These are phyloP conservation scores for Salix purpurea DNA, from an alignment of 345 rosid species.

Conservation along the genomic window DNA sequence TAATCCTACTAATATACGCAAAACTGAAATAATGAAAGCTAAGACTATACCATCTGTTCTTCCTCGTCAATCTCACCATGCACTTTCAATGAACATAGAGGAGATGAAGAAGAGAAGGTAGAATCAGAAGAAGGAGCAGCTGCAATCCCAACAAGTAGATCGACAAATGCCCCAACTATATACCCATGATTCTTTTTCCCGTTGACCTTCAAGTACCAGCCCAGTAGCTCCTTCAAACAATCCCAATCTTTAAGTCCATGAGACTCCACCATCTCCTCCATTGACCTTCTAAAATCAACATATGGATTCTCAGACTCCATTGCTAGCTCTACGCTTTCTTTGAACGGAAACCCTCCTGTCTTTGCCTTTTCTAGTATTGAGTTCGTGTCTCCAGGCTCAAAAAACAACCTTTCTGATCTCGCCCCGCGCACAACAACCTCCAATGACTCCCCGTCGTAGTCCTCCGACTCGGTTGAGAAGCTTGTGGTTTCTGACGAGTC, in stretches of 20 bases:
- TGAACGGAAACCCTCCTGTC: conserved; percentile 30
- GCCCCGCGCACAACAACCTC: conserved; percentile 55
- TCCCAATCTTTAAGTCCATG: conserved; percentile 71
- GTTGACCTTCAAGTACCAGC: conserved; percentile 74
- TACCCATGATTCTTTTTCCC: conserved; percentile 64
- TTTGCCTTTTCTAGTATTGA: conserved; percentile 57
- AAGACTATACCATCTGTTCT: background rate
- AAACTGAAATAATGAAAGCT: background rate
- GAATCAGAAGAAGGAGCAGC: conserved; percentile 23
- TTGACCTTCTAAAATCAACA: conserved; percentile 67
- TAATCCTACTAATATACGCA: conserved; percentile 20
- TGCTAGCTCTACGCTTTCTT: conserved; percentile 55
- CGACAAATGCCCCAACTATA: conserved; percentile 74
- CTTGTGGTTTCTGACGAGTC: conserved; percentile 37
- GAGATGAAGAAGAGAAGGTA: conserved; percentile 42
- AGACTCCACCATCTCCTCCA: conserved; percentile 87
- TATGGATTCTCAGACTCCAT: conserved; percentile 83
- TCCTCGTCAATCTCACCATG: conserved; percentile 19
- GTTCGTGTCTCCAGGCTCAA: conserved; percentile 59
- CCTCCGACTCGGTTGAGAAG: conserved; percentile 24
- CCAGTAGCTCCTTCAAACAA: conserved; percentile 63
- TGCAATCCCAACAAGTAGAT: conserved; percentile 48
- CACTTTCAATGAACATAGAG: conserved; percentile 18
- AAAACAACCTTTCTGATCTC: conserved; percentile 61
- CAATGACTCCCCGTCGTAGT: conserved; percentile 19